Evolutionary conservation across 345 rosid species (phyloP).

Genomic region (Carallia brachiata): DNA sequence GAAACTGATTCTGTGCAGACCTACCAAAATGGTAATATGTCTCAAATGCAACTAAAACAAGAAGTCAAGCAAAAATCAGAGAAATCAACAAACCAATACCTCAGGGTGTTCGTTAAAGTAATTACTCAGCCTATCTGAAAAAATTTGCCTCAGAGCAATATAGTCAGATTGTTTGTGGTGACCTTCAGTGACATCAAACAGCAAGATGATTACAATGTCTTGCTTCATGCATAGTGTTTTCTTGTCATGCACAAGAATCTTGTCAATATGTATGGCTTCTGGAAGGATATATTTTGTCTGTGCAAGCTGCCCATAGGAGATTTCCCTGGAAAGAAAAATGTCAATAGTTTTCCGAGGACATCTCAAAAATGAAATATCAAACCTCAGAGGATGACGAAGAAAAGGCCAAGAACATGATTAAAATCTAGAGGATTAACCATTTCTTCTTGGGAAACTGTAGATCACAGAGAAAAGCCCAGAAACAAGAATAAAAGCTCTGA

Average conservation of each 20-base stretch:
- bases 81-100: slow-evolving; percentile 29
- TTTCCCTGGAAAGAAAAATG: slow-evolving; percentile 27
- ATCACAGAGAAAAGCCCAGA: neutral
- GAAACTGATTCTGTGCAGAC: too few species aligned
- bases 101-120: slow-evolving; percentile 33
- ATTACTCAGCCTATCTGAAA: slow-evolving; percentile 36
- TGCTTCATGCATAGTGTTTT: slow-evolving; percentile 44
- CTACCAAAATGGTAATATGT: neutral
- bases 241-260: slow-evolving; percentile 44
- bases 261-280: slow-evolving; percentile 42
- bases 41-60: neutral
- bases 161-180: slow-evolving; percentile 36
- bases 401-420: neutral
- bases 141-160: slow-evolving; percentile 33
- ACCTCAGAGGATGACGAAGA: too few species aligned
- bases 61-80: neutral
- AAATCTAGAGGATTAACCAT: neutral
- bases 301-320: slow-evolving; percentile 39
- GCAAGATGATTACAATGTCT: slow-evolving; percentile 39
- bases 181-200: slow-evolving; percentile 33
- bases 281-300: slow-evolving; percentile 49
- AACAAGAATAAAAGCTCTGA: too few species aligned
- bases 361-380: neutral
- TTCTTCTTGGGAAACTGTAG: too few species aligned
- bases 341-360: neutral